Conservation (phyloP, 108 stramenopile species). For the Mediolabrus comicus region DNA sequence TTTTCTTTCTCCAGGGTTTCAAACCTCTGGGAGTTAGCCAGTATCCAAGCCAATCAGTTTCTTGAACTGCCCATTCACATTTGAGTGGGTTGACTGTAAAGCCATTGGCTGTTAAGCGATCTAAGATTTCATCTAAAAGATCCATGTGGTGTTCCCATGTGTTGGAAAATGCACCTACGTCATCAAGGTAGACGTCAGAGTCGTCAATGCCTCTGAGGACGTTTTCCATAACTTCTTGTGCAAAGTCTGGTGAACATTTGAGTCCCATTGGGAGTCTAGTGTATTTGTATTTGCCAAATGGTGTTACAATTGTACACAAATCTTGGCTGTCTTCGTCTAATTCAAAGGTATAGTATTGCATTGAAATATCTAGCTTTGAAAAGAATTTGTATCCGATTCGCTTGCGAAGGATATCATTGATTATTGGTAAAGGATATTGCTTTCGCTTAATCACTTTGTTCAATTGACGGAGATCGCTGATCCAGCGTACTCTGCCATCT, state of each 20-base stretch:
- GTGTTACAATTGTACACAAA: slow-evolving; percentile 35
- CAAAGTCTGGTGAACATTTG: slow-evolving; percentile 26
- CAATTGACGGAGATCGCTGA: slow-evolving; percentile 41
- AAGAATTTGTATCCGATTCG: slow-evolving; percentile 25
- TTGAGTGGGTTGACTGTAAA: slow-evolving; percentile 45
- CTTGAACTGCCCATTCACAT: slow-evolving; percentile 36
- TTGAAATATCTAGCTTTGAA: slow-evolving; percentile 33
- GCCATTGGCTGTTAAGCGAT: slow-evolving; percentile 7
- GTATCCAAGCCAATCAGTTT: slow-evolving; percentile 44
- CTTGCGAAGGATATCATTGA: slow-evolving; percentile 30
- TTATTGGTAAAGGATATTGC: slow-evolving; percentile 41
- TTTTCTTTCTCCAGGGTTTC: slow-evolving; percentile 45
- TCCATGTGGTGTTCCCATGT: slow-evolving; percentile 40
- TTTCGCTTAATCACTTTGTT: slow-evolving; percentile 24
- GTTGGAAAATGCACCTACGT: slow-evolving; percentile 38
- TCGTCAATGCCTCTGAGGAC: slow-evolving; percentile 28
- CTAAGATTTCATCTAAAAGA: slow-evolving; percentile 10
- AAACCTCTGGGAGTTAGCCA: slow-evolving; percentile 40
- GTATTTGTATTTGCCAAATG: slow-evolving; percentile 48
- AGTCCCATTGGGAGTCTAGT: slow-evolving; percentile 27
- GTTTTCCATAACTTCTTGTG: slow-evolving; percentile 38
- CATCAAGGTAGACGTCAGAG: slow-evolving; percentile 50
- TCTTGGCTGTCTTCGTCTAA: slow-evolving; percentile 21
- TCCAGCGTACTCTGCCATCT: slow-evolving; percentile 37
- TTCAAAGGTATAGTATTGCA: slow-evolving; percentile 50